Conservation (phyloP, 1,284 basidiomycete genomes). For the Moniliophthora roreri region DNA sequence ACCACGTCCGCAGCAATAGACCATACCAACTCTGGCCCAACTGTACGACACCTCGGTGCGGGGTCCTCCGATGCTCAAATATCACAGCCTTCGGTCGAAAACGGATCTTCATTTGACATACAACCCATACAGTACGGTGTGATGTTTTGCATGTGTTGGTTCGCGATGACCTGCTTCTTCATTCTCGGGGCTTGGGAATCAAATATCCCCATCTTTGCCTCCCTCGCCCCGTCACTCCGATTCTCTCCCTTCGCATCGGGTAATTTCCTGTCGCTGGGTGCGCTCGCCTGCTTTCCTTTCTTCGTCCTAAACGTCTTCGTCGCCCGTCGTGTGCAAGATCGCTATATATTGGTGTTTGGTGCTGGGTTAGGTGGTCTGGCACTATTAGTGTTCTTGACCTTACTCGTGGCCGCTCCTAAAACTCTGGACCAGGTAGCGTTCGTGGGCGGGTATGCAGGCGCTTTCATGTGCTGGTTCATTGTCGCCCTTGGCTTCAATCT, state of each 20-base stretch:
- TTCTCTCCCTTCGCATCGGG: slow-evolving; percentile 66
- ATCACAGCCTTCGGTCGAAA: too few species aligned
- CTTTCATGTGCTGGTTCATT: slow-evolving; percentile 68
- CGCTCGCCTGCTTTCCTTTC: slow-evolving; percentile 62
- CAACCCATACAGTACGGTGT: slow-evolving; percentile 46
- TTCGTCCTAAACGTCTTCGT: slow-evolving; percentile 60
- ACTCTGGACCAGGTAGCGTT: background rate
- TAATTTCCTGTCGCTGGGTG: slow-evolving; percentile 71
- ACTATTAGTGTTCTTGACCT: slow-evolving; percentile 47
- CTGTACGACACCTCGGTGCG: background rate
- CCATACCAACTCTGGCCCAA: background rate
- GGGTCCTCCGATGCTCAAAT: too few species aligned
- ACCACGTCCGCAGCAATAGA: slow-evolving; percentile 1
- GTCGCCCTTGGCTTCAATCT: slow-evolving; percentile 72
- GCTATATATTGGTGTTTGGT: slow-evolving; percentile 56
- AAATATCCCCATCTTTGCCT: slow-evolving; percentile 68
- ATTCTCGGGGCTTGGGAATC: slow-evolving; percentile 72
- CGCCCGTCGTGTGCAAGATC: slow-evolving; percentile 60
- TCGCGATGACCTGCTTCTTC: slow-evolving; percentile 73
- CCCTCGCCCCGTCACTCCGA: slow-evolving; percentile 38
- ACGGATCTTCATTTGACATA: slow-evolving; percentile 13
- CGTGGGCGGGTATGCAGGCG: slow-evolving; percentile 32
- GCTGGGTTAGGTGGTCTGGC: slow-evolving; percentile 50
- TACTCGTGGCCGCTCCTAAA: slow-evolving; percentile 3
- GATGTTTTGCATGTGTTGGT: slow-evolving; percentile 69